These are phyloP conservation scores for Mediolabrus comicus DNA, from an alignment of 108 stramenopile species.

Conservation along the genomic window DNA sequence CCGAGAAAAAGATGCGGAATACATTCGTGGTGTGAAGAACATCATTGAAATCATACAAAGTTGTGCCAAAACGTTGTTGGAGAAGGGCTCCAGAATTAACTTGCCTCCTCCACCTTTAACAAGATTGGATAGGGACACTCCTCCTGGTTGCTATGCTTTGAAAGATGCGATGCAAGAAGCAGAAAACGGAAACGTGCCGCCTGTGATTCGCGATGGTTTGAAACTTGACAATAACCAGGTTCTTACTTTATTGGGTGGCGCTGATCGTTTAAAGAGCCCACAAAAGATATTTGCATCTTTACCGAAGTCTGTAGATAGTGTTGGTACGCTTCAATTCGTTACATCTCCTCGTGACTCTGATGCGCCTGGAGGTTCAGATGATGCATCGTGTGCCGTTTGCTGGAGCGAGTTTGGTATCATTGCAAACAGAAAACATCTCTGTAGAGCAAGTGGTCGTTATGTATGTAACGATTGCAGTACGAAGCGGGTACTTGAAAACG, in stretches of 20 bases:
- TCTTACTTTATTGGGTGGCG: conserved; percentile 56
- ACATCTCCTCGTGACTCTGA: conserved; percentile 47
- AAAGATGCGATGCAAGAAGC: neutral
- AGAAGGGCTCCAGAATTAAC: conserved; percentile 59
- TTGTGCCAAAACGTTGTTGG: conserved; percentile 45
- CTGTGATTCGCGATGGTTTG: conserved; percentile 31
- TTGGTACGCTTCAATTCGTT: conserved; percentile 21
- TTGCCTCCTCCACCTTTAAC: conserved; percentile 55
- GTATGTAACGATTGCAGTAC: conserved; percentile 85
- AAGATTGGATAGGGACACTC: conserved; percentile 41
- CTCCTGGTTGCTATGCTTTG: conserved; percentile 22
- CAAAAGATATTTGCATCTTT: conserved; percentile 37
- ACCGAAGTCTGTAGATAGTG: conserved; percentile 4
- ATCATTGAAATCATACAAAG: conserved; percentile 41
- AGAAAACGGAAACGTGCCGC: neutral
- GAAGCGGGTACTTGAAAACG: conserved; percentile 56
- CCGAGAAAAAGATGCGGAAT: conserved; percentile 30
- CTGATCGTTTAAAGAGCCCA: conserved; percentile 24
- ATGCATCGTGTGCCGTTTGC: conserved; percentile 78
- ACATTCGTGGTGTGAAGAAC: conserved; percentile 20
- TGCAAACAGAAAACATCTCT: conserved; percentile 73
- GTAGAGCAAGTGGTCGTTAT: conserved; percentile 61
- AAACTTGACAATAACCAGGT: conserved; percentile 53
- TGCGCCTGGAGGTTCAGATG: conserved; percentile 71
- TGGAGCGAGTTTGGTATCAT: conserved; percentile 80